Base-by-base conservation (phyloP, 2,329 filamentous ascomycete species). In the Colletotrichum coccodes region DNA sequence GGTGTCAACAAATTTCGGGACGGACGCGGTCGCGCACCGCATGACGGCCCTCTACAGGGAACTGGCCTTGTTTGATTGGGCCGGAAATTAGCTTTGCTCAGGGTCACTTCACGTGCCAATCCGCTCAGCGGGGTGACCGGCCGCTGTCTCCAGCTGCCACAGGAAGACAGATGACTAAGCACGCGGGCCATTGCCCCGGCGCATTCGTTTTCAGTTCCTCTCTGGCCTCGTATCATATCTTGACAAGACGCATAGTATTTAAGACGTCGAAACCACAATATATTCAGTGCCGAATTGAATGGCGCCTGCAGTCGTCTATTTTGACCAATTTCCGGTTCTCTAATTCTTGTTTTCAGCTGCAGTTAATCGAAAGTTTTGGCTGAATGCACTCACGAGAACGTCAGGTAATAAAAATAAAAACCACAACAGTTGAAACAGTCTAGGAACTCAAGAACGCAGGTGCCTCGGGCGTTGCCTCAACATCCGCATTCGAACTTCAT, bases 71-170 rank as follows among this genome's bases (percentile, higher is more conserved):
- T 64, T 65, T 68, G 67, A 70, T 70, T 70, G 67, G 67, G 67
- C 26, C 49, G 67, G 58, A 70, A 70, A 68, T 70, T 70, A 68
- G 64, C 67, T 69, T 56, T 42, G 42, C 40, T 57, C 61, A 60
- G 66, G 66, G 66, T 66, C 66, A 68, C 54, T 70, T 70, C 67
- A 70, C 64, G 67, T 70, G 67, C 64, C 58, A 68, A 68, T 70
- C 53, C 36, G 56, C 42, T 56, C 56, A 56, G 62, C 62, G 40
- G 66, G 61, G 61, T 60, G 54, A 47, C 18, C 32, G 32, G 46
- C 21, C 18, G n/a, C 34, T 46, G 3, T 18, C 23, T 14, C 18
- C 6, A 28, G 53, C 34, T 58, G 23, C 32, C 46, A 50, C 40
- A n/a, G n/a, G n/a, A n/a, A n/a, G n/a, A n/a, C 21, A 14, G 32